These are phyloP conservation scores for Colletotrichum caudatum DNA, from an alignment of 2,329 filamentous ascomycete species.

Conservation along the genomic window DNA sequence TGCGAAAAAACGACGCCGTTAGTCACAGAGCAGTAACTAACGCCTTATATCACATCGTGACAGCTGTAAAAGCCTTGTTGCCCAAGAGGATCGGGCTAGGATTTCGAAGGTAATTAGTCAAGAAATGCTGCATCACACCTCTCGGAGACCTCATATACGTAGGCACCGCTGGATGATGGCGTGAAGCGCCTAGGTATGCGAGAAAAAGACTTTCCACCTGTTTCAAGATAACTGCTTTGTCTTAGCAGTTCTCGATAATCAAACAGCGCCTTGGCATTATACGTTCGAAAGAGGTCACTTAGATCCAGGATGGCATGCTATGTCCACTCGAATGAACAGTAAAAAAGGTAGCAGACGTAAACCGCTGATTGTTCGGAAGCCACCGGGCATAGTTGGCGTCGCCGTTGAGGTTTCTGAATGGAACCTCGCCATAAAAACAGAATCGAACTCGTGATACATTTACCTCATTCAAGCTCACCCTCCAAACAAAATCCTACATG, in stretches of 20 bases:
- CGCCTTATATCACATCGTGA: no score
- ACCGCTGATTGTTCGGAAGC: neutral
- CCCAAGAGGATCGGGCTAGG: no score
- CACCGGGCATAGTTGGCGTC: neutral
- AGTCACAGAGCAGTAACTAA: no score
- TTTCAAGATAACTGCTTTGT: neutral
- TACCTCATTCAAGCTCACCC: neutral
- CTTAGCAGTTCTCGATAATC: neutral
- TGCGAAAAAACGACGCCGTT: no score
- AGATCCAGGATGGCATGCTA: neutral
- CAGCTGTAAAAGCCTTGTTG: no score
- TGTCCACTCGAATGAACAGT: neutral
- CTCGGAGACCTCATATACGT: neutral
- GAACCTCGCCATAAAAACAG: neutral
- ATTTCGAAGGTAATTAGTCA: neutral
- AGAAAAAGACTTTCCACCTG: no score
- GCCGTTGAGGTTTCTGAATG: neutral
- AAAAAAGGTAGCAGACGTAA: neutral
- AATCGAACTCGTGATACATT: neutral
- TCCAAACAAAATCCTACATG: slow-evolving; percentile 56
- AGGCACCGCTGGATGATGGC: no score
- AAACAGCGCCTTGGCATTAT: neutral
- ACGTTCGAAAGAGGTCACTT: neutral
- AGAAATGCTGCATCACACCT: neutral
- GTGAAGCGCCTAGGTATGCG: no score